Evolutionary conservation across 805 yeast genomes (phyloP).

Genomic region (Candida sphagnicola): DNA sequence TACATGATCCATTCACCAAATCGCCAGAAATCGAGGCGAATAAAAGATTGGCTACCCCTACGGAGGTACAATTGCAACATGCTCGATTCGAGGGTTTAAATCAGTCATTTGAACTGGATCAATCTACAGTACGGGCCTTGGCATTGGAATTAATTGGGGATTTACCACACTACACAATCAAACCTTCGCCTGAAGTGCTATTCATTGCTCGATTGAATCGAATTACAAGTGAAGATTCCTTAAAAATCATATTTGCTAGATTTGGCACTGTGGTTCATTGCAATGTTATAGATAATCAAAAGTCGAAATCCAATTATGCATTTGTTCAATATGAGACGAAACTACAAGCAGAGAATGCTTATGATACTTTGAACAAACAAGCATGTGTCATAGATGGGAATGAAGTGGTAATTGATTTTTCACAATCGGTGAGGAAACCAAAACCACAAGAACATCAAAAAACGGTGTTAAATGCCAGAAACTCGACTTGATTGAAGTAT

Average conservation of each 20-base stretch:
- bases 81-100: conserved; percentile 11
- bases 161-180: conserved; percentile 51
- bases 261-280: conserved; percentile 54
- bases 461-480: too few species aligned
- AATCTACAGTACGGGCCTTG: conserved; percentile 50
- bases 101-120: conserved; percentile 14
- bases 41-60: conserved; percentile 24
- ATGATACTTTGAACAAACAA: conserved; percentile 52
- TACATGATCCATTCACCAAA: conserved; percentile 51
- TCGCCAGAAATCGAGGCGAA: background rate
- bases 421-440: conserved; percentile 36
- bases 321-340: conserved; percentile 53
- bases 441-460: background rate
- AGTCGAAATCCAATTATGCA: conserved; percentile 55
- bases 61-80: conserved; percentile 10
- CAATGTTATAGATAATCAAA: conserved; percentile 46
- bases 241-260: conserved; percentile 53
- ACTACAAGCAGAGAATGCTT: conserved; percentile 58
- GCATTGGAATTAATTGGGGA: conserved; percentile 65
- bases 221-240: conserved; percentile 54
- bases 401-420: conserved; percentile 63
- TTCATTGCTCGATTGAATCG: conserved; percentile 65
- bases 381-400: conserved; percentile 58
- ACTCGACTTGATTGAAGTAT: too few species aligned
- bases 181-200: conserved; percentile 58